Percentiles rank a stretch among this genome's conserved stretches.
Evolutionary conservation across 2,329 filamentous ascomycete genomes (phyloP).

Genomic region (Magnaporthiopsis poae): DNA sequence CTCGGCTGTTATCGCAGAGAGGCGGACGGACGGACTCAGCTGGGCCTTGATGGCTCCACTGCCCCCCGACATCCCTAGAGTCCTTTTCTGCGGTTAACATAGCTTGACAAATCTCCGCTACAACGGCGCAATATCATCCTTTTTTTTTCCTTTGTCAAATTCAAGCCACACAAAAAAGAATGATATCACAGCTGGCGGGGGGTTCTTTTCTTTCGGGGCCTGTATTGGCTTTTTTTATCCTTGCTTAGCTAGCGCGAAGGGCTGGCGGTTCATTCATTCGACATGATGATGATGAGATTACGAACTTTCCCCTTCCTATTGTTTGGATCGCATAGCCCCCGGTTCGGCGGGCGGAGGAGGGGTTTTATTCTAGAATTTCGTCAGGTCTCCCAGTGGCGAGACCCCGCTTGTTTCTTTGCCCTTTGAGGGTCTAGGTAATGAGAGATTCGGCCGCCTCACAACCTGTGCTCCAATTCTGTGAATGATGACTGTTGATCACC

Average conservation of each 20-base stretch:
- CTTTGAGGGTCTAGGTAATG: conserved; percentile 27
- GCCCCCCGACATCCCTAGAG: neutral
- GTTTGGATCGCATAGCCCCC: neutral
- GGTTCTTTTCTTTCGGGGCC: conserved; percentile 3
- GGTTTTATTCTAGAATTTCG: conserved; percentile 5
- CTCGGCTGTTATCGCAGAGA: neutral
- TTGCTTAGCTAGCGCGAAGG: conserved; percentile 4
- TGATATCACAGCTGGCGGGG: neutral
- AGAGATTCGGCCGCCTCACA: conserved; percentile 29
- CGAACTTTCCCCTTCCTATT: conserved; percentile 3
- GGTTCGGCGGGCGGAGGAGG: neutral
- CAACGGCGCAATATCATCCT: neutral
- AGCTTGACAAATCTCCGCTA: neutral
- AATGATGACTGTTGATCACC: neutral
- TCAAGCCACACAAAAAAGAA: conserved; percentile 6
- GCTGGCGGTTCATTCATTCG: conserved; percentile 7
- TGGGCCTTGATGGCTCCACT: neutral
- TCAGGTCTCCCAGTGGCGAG: conserved; percentile 19
- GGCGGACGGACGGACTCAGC: neutral
- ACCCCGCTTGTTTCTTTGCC: conserved; percentile 20
- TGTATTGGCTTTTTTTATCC: conserved; percentile 11
- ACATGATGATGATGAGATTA: conserved; percentile 9
- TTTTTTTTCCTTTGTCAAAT: neutral
- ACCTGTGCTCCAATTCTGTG: neutral
- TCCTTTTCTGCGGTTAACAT: neutral